phyloP scores from a whole-genome alignment of 805 yeast species.

The Nakazawaea ambrosiae region DNA sequence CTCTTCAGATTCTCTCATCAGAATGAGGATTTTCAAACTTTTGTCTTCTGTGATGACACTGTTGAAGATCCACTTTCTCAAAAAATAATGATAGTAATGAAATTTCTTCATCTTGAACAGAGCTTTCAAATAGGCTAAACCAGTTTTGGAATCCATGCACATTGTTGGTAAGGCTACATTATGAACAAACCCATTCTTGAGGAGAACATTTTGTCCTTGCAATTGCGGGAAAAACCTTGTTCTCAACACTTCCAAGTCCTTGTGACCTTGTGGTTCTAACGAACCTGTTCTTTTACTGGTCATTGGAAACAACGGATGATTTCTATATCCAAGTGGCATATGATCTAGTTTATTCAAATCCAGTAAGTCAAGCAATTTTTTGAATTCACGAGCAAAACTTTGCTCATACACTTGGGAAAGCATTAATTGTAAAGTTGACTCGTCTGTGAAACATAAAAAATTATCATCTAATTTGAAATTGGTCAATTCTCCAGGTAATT shows the following conservation, averaged over 20 bases:
- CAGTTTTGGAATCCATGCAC: conserved; percentile 1
- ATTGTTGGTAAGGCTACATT: background rate
- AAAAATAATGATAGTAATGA: background rate
- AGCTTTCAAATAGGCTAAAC: background rate
- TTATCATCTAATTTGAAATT: conserved; percentile 1
- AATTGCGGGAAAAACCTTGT: background rate
- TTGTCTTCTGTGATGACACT: conserved; percentile 1
- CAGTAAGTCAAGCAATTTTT: background rate
- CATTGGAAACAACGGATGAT: background rate
- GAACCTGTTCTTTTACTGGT: background rate
- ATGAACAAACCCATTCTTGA: background rate
- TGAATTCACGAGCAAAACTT: background rate
- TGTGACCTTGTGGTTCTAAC: background rate
- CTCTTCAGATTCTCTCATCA: background rate
- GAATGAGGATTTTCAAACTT: background rate
- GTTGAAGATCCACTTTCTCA: conserved; percentile 6
- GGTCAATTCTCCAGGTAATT: background rate
- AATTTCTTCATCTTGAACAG: background rate
- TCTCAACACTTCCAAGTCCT: background rate
- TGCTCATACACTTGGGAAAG: background rate
- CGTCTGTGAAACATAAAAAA: conserved; percentile 3
- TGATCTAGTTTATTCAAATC: background rate
- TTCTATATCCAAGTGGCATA: background rate
- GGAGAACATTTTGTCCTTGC: background rate
- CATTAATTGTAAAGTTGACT: background rate